Evolutionary conservation across 1,284 basidiomycete species (phyloP), one percentile per base, ranked within the genome.

Genomic region (Anthracocystis walkeri): DNA sequence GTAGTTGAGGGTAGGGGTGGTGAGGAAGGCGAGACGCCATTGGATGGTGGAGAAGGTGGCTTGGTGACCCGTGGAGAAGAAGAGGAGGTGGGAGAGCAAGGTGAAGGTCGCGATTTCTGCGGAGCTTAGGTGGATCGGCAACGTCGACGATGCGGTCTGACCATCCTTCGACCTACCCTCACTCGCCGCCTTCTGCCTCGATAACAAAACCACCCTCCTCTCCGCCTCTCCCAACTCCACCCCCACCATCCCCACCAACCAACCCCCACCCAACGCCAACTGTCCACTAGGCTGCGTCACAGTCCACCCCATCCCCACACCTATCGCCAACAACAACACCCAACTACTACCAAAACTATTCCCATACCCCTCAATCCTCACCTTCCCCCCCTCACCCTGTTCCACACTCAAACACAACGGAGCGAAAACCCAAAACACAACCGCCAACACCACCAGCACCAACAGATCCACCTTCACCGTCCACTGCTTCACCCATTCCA

Each of bases 51-150:
- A 89, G 45, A 99, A 88, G 0, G 92, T 92, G 0, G 94, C 89
- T 86, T 98, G 95, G 83, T 99, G 96, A 1, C 96, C 96, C 0
- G 95, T 97, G 0, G 89, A 87, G 84, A 93, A 94, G 89, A 96
- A 98, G 8, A 89, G 86, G 59, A 93, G 88, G 56, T 68, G 67
- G 20, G 65, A 65, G 3, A 82, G 45, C 11, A 84, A 70, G n/a
- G 58, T 61, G 8, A 82, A n/a, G 0, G 63, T 65, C 3, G 46
- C 42, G 8, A 65, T 56, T 44, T 83, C 82, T 7, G 72, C 33
- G 1, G 68, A 44, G 3, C 50, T 48, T 8, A 77, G 58, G 14
- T 70, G 67, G 16, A 48, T 18, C 10, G 49, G 29, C 4, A 16
- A 3, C 16, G 46, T 29, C 7, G 56, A 11, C 8, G 20, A 8